phyloP scores from a whole-genome alignment of 2,329 filamentous ascomycete species.

The Aspergillus nomiae region DNA sequence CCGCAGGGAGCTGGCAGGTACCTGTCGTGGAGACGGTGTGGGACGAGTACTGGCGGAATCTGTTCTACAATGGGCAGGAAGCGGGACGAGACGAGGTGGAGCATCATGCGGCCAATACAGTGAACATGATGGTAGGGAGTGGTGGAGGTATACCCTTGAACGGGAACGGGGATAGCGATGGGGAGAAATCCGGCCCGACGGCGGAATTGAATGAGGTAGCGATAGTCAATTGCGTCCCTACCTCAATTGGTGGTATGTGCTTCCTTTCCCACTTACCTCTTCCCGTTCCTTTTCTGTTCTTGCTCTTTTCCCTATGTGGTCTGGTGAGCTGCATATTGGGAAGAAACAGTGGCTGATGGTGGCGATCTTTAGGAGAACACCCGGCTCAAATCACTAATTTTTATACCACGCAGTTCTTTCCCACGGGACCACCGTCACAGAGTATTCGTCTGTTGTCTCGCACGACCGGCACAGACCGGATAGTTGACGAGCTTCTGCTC shows the following conservation, averaged over 20 bases:
- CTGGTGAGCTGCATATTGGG: neutral
- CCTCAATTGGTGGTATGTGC: slow-evolving; percentile 38
- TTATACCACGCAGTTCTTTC: slow-evolving; percentile 57
- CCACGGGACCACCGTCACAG: slow-evolving; percentile 49
- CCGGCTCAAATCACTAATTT: slow-evolving; percentile 42
- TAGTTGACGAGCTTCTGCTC: slow-evolving; percentile 61
- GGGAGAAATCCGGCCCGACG: slow-evolving; percentile 1
- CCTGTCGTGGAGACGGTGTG: slow-evolving; percentile 42
- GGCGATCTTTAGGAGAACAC: slow-evolving; percentile 22
- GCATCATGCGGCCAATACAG: slow-evolving; percentile 22
- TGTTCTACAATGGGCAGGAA: slow-evolving; percentile 18
- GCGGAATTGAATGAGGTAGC: slow-evolving; percentile 22
- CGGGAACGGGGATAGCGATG: slow-evolving; percentile 7
- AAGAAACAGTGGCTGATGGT: neutral
- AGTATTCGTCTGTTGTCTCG: slow-evolving; percentile 56
- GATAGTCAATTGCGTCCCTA: slow-evolving; percentile 38
- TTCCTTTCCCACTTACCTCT: no score
- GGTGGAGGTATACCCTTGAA: slow-evolving; percentile 3
- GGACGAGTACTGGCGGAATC: slow-evolving; percentile 38
- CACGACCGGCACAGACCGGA: slow-evolving; percentile 57
- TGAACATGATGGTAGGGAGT: slow-evolving; percentile 19
- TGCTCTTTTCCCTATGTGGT: slow-evolving; percentile 11
- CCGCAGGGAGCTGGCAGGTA: slow-evolving; percentile 31
- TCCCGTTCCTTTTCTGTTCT: neutral
- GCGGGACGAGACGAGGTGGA: slow-evolving; percentile 21